Evolutionary conservation across 2,329 filamentous ascomycete species (phyloP).

Genomic region (Phialophora chinensis): DNA sequence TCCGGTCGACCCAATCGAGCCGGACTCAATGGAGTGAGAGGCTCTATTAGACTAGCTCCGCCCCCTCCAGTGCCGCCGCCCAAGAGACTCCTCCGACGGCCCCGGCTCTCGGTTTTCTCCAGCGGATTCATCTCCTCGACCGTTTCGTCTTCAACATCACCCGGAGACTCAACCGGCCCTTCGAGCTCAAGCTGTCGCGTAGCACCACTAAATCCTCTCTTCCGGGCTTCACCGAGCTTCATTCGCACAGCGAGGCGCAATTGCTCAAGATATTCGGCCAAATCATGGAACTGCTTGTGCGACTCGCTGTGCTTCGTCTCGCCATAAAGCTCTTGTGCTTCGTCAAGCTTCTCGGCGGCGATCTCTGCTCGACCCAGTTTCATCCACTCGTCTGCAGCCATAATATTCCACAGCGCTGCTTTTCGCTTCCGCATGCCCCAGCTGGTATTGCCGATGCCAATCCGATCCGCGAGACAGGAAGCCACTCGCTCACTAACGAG

Average conservation of each 20-base stretch:
- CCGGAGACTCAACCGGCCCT: conserved; percentile 51
- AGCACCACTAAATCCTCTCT: conserved; percentile 36
- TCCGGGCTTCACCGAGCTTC: conserved; percentile 49
- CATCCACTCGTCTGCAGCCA: conserved; percentile 85
- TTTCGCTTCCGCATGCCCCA: conserved; percentile 80
- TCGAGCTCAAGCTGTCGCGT: conserved; percentile 31
- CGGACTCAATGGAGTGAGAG: conserved; percentile 56
- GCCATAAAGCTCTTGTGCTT: conserved; percentile 64
- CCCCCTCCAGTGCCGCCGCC: conserved; percentile 34
- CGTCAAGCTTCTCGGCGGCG: conserved; percentile 76
- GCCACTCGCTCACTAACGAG: conserved; percentile 86
- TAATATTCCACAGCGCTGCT: conserved; percentile 84
- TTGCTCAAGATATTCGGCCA: conserved; percentile 56
- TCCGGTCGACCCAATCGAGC: conserved; percentile 44
- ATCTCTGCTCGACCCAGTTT: conserved; percentile 76
- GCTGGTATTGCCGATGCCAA: conserved; percentile 67
- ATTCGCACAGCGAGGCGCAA: conserved; percentile 52
- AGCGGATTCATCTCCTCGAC: conserved; percentile 36
- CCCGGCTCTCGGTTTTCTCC: conserved; percentile 33
- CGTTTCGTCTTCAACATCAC: conserved; percentile 41
- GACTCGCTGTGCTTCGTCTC: conserved; percentile 49
- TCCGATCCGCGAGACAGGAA: conserved; percentile 78
- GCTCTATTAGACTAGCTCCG: conserved; percentile 52
- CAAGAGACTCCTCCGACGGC: conserved; percentile 27
- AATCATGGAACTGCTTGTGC: conserved; percentile 56